Conservation (phyloP, 768 basidiomycete genomes). For the Podaxis sp. region DNA sequence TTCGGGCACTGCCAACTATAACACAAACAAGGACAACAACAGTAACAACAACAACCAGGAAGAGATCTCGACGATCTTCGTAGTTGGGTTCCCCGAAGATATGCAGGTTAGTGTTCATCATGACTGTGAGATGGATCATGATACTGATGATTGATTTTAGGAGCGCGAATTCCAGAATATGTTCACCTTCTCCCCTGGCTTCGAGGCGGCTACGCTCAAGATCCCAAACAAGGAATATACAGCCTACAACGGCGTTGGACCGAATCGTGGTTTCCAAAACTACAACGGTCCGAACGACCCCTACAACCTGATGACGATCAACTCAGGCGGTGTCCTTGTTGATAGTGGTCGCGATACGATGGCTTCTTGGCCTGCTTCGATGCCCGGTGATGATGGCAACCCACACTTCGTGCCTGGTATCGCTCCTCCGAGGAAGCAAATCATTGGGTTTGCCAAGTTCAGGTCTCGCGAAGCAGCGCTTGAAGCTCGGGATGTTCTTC, state of each 20-base stretch:
- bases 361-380: conserved; percentile 61
- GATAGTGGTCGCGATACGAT: conserved; percentile 73
- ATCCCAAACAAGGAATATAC: conserved; percentile 92
- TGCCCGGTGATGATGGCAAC: conserved; percentile 32
- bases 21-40: conserved; percentile 26
- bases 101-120: conserved; percentile 71
- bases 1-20: conserved; percentile 25
- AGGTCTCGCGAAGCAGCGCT: conserved; percentile 83
- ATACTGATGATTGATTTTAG: conserved; percentile 40
- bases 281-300: conserved; percentile 70
- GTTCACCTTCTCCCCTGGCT: conserved; percentile 95
- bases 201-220: conserved; percentile 97
- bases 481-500: conserved; percentile 82
- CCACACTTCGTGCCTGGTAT: conserved; percentile 32
- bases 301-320: conserved; percentile 80
- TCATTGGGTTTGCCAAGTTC: conserved; percentile 98
- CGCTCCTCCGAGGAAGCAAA: conserved; percentile 83
- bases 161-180: conserved; percentile 99
- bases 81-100: conserved; percentile 98
- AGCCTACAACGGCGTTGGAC: conserved; percentile 43
- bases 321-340: conserved; percentile 81
- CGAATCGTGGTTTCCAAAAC: conserved; percentile 25
- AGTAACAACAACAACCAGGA: conserved; percentile 50
- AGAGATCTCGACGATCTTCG: conserved; percentile 96
- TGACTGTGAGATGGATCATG: conserved; percentile 14